Percentiles rank a stretch among this genome's conserved stretches.
phyloP scores from a whole-genome alignment of 1,139 yeast species.

The Tardiomyces digboiensis region DNA sequence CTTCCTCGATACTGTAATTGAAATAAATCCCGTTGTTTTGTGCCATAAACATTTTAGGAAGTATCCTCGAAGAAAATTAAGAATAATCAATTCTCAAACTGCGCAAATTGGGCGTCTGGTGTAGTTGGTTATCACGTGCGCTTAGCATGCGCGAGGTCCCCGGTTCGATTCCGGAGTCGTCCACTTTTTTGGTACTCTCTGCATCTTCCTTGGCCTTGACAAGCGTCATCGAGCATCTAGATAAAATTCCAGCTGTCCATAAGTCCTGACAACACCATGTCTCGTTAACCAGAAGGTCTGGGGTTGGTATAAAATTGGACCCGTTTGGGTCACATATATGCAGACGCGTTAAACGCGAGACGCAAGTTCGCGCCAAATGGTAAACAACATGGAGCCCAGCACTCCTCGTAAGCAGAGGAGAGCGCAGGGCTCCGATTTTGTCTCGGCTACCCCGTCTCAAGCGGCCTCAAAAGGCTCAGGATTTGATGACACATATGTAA shows the following conservation, averaged over 20 bases:
- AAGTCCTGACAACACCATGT: too few relatives aligned
- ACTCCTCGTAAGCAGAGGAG: not conserved
- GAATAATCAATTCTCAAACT: too few relatives aligned
- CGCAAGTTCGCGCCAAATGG: not conserved
- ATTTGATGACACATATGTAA: not conserved
- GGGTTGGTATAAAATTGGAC: too few relatives aligned
- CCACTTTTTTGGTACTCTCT: not conserved
- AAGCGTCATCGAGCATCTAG: too few relatives aligned
- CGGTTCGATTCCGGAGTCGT: slow-evolving; percentile 1
- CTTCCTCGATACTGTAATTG: too few relatives aligned
- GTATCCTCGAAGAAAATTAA: too few relatives aligned
- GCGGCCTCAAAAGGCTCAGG: not conserved
- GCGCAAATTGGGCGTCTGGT: slow-evolving; percentile 1
- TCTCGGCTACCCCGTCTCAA: not conserved
- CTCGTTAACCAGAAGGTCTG: too few relatives aligned
- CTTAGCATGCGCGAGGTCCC: slow-evolving; percentile 1
- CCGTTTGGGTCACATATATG: not conserved
- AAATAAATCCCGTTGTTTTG: too few relatives aligned
- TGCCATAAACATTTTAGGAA: too few relatives aligned
- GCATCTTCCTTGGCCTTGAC: too few relatives aligned
- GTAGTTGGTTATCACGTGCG: slow-evolving; percentile 1
- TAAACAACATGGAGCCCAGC: not conserved
- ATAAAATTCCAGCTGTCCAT: too few relatives aligned
- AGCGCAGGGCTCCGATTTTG: not conserved
- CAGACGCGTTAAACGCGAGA: not conserved